Evolutionary conservation across 2,329 filamentous ascomycete genomes (phyloP).

Genomic region (Microdochium nivale): DNA sequence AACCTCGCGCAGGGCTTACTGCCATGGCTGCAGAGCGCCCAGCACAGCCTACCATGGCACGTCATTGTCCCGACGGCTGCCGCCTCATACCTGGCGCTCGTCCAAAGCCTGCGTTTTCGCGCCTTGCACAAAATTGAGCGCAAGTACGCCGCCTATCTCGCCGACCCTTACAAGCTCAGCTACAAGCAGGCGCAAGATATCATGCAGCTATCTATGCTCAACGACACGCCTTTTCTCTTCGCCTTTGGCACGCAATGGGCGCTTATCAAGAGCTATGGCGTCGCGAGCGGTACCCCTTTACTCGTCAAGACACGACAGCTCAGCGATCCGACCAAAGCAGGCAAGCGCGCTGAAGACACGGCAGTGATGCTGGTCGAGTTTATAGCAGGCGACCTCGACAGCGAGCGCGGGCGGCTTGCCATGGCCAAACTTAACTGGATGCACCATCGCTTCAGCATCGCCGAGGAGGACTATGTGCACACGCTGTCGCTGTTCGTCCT

Average conservation of each 20-base stretch:
- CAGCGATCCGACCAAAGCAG: slow-evolving; percentile 9
- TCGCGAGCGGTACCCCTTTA: slow-evolving; percentile 11
- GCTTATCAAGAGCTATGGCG: slow-evolving; percentile 13
- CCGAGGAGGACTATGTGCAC: slow-evolving; percentile 11
- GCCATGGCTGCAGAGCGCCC: neutral
- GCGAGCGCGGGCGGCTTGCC: slow-evolving; percentile 8
- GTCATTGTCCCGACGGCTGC: slow-evolving; percentile 7
- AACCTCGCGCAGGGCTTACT: neutral
- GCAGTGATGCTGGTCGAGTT: slow-evolving; percentile 11
- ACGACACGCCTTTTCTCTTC: slow-evolving; percentile 11
- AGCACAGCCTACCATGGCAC: slow-evolving; percentile 5
- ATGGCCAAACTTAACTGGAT: slow-evolving; percentile 13
- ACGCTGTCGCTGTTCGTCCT: slow-evolving; percentile 15
- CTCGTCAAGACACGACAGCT: slow-evolving; percentile 12
- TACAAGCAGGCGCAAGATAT: slow-evolving; percentile 11
- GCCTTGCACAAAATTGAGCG: slow-evolving; percentile 8
- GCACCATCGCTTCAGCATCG: slow-evolving; percentile 12
- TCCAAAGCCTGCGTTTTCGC: slow-evolving; percentile 8
- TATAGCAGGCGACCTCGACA: slow-evolving; percentile 9
- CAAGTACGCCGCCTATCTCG: slow-evolving; percentile 9
- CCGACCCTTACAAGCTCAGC: slow-evolving; percentile 9
- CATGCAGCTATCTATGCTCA: slow-evolving; percentile 9
- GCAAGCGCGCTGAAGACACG: slow-evolving; percentile 14
- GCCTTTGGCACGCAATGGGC: slow-evolving; percentile 13
- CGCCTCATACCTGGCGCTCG: slow-evolving; percentile 8